Percentiles rank a stretch among this genome's conserved stretches.
These are phyloP conservation scores for Hygrophorus pudorinus DNA, from an alignment of 768 basidiomycete species.

Conservation along the genomic window DNA sequence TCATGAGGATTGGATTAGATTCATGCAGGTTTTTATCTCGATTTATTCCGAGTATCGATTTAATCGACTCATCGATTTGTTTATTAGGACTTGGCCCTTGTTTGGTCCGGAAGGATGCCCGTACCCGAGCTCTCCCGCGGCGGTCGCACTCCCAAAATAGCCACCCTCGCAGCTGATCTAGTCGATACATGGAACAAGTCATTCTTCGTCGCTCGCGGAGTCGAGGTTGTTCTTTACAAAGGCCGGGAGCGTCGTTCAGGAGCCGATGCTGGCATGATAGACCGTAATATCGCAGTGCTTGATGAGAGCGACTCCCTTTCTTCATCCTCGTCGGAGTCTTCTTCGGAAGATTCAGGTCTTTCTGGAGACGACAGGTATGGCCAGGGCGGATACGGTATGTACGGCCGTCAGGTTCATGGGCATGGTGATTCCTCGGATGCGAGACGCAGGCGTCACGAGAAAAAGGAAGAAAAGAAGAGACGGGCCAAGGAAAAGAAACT, in stretches of 20 bases:
- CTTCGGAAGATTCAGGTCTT: constrained; percentile 32
- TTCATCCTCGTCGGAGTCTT: constrained; percentile 27
- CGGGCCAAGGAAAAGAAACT: constrained; percentile 57
- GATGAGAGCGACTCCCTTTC: constrained; percentile 29
- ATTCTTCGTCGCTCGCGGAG: constrained; percentile 65
- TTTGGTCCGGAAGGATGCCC: constrained; percentile 72
- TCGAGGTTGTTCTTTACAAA: constrained; percentile 76
- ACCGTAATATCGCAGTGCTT: constrained; percentile 41
- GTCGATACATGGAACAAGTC: constrained; percentile 72
- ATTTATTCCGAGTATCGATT: neutral
- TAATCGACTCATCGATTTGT: constrained; percentile 1
- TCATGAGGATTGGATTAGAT: constrained; percentile 70
- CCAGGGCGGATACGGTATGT: constrained; percentile 25
- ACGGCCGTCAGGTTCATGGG: constrained; percentile 30
- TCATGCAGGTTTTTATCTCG: constrained; percentile 51
- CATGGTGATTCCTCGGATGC: constrained; percentile 38
- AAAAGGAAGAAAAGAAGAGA: constrained; percentile 49
- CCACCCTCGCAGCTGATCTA: constrained; percentile 56
- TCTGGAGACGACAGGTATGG: constrained; percentile 34
- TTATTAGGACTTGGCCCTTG: constrained; percentile 63
- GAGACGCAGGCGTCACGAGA: constrained; percentile 42
- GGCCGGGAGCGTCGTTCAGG: constrained; percentile 75
- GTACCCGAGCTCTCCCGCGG: constrained; percentile 38
- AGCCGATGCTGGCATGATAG: constrained; percentile 39
- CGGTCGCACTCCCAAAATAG: constrained; percentile 44